Conservation (phyloP, 345 rosid genomes). For the Turritis glabra region DNA sequence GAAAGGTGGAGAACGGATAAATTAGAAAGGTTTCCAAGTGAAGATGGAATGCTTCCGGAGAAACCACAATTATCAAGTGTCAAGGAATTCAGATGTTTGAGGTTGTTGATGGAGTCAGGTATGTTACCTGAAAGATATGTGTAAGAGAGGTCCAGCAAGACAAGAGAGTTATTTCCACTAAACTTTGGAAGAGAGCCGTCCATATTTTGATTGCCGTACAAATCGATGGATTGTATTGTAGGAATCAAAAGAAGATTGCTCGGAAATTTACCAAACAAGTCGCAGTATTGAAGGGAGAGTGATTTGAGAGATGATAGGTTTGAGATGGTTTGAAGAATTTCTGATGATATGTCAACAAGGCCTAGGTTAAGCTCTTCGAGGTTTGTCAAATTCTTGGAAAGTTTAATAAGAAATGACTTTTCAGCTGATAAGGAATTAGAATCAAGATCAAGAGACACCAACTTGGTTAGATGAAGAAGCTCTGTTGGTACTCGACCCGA, state of each 20-base stretch:
- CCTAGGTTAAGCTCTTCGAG: neutral
- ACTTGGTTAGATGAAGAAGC: neutral
- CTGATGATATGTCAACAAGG: neutral
- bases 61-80: neutral
- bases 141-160: neutral
- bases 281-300: neutral
- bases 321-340: neutral
- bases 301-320: neutral
- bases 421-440: neutral
- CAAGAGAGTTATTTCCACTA: neutral
- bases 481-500: neutral
- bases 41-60: neutral
- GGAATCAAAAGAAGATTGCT: neutral
- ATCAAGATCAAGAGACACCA: neutral
- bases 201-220: neutral
- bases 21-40: neutral
- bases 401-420: neutral
- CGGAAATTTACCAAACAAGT: neutral
- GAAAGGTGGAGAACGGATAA: neutral
- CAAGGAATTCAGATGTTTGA: neutral
- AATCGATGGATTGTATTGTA: neutral
- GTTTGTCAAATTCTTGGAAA: neutral
- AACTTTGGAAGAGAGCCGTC: neutral
- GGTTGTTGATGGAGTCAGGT: neutral
- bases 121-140: neutral